Evolutionary conservation across 768 basidiomycete species (phyloP), one percentile per base, ranked within the genome.

Genomic region (Lactarius trivialis): DNA sequence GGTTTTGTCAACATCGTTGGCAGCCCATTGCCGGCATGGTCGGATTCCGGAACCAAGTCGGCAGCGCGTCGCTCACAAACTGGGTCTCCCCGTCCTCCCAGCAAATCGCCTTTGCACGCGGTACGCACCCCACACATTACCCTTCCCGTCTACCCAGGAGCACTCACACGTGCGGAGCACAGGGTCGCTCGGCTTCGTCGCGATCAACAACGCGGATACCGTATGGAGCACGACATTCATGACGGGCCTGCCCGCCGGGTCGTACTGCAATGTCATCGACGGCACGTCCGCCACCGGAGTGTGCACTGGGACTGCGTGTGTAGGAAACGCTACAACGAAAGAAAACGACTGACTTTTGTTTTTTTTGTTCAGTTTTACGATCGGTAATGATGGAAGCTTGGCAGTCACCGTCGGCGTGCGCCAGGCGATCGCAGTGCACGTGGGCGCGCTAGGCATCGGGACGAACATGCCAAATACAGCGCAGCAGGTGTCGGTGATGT

Each of bases 31-130:
- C 76, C 2, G 85, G 85, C 5, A 85, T 86, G 84, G 73, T 74
- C 43, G 83, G 82, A 2, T 86, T 86, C 75, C 76, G 80, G 36
- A 84, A 86, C 66, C 75, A 76, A 34, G 85, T 85, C 9, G 84
- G 84, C 4, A 68, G 73, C 2, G 76, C 81, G 2, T 69, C 76
- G 1, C 65, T 88, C 5, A 79, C 72, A 1, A 76, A 85, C 67
- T 88, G 85, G 84, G 76, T 81, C 6, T 79, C 84, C 2, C 81
- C 84, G 0, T 76, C 77, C 52, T 73, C 78, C 3, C 75, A 84
- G 61, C 86, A 80, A 68, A 85, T 88, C 60, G 86, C 86, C 0
- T 89, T 87, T 66, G 82, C 83, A 6, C 73, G 86, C 66, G 86
- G 86, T 80, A 60, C 9, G 74, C n/a, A 68, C 26, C 53, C 58